Base-by-base conservation (phyloP, 345 rosid genomes). In the Lenwebbia sp. region DNA sequence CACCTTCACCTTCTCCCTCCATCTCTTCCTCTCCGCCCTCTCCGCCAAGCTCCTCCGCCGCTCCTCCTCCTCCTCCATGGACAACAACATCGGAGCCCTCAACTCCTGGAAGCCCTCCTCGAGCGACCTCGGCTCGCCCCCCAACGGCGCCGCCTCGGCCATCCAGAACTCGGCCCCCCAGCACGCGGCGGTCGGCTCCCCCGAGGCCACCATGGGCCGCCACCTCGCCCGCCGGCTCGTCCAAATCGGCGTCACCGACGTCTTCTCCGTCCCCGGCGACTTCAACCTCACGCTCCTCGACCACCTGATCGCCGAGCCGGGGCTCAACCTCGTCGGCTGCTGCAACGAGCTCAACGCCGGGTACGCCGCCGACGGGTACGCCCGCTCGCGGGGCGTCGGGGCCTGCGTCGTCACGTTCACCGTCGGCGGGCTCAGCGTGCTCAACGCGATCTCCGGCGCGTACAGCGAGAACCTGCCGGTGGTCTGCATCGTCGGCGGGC, bases 261-360 rank as follows among this genome's bases (percentile, higher is more conserved):
- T 94, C 53, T 94, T 92, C 94, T 56, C 95, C 23, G 98, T 95
- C 53, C 96, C 96, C 15, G 96, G 98, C 3, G 98, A 95, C 86
- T 95, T 95, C 85, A 95, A 95, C 88, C 92, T 95, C 88, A 92
- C 96, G 7, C 93, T 95, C 30, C 98, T 95, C 62, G 98, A 95
- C 83, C 94, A 93, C 87, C 86, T 95, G 86, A 90, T 94, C 44
- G 96, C 96, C 21, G 96, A 94, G 92, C 96, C 98, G 0, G 95
- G 86, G 60, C 95, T 95, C 78, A 94, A 88, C 78, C 44, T 87
- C 82, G 49, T 95, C 60, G 96, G 98, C 37, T 95, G 96, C 93
- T 95, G 96, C 84, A 95, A 95, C 89, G 98, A 95, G 91, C 95
- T 95, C 62, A 94, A 94, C 88, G 96, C 95, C 13, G 98, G 98